Conservation (phyloP, 106 monocot species). For the Iris macrosiphon region DNA sequence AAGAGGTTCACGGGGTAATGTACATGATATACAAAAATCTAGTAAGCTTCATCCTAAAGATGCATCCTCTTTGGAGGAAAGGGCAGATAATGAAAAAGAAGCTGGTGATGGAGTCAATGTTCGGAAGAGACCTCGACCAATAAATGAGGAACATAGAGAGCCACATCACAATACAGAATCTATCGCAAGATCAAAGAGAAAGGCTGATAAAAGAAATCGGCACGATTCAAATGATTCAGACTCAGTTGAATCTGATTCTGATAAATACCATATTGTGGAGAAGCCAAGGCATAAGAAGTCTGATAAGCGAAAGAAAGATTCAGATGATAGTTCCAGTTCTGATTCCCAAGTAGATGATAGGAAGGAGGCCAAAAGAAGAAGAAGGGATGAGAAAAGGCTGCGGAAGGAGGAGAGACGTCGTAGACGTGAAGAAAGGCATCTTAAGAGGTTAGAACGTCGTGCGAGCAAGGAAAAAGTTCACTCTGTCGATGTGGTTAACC, state of each 20-base stretch:
- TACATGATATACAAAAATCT: neutral
- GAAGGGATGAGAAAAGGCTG: constrained; percentile 62
- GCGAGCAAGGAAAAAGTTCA: constrained; percentile 47
- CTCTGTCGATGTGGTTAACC: constrained; percentile 24
- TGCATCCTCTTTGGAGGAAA: constrained; percentile 11
- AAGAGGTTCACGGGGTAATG: constrained; percentile 9
- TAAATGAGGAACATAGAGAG: constrained; percentile 18
- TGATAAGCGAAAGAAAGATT: constrained; percentile 26
- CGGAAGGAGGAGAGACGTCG: constrained; percentile 71
- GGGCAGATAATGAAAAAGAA: constrained; percentile 7
- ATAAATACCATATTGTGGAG: constrained; percentile 11
- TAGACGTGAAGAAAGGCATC: constrained; percentile 79
- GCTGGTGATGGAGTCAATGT: constrained; percentile 1
- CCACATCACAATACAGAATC: constrained; percentile 7
- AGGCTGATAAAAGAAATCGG: constrained; percentile 1
- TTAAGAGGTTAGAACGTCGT: constrained; percentile 49
- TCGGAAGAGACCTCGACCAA: neutral
- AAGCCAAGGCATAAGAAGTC: constrained; percentile 47
- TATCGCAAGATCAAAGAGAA: constrained; percentile 18
- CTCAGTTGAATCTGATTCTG: constrained; percentile 25
- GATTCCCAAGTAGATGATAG: constrained; percentile 43
- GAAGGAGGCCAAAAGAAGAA: constrained; percentile 61
- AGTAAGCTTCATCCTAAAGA: constrained; percentile 5
- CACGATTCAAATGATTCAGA: constrained; percentile 21
- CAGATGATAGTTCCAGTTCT: constrained; percentile 34